phyloP scores from a whole-genome alignment of 2,329 filamentous ascomycete genomes.

The Proliferodiscus dingleyae region DNA sequence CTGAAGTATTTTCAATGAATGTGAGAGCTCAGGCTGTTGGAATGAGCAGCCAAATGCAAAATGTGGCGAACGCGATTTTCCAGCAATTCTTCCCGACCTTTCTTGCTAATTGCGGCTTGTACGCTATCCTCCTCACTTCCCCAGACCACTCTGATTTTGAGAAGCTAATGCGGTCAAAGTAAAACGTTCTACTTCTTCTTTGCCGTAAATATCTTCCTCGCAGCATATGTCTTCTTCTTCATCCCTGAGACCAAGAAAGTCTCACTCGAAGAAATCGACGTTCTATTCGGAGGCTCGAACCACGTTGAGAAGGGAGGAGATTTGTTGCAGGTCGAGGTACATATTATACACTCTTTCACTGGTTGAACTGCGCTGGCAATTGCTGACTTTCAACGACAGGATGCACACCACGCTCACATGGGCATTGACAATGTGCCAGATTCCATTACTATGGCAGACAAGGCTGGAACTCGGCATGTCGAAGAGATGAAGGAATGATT shows the following conservation, averaged over 20 bases:
- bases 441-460: not conserved
- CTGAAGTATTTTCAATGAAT: constrained; percentile 66
- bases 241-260: constrained; percentile 53
- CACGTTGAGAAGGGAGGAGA: constrained; percentile 29
- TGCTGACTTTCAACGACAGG: not conserved
- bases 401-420: constrained; percentile 14
- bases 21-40: constrained; percentile 65
- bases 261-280: constrained; percentile 51
- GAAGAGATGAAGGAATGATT: not conserved
- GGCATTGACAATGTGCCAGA: constrained; percentile 32
- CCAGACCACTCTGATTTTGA: not conserved
- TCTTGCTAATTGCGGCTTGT: constrained; percentile 48
- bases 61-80: constrained; percentile 48
- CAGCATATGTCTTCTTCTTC: constrained; percentile 46
- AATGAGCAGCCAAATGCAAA: constrained; percentile 55
- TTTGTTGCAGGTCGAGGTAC: constrained; percentile 14
- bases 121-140: constrained; percentile 3
- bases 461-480: not conserved
- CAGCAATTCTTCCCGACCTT: constrained; percentile 64
- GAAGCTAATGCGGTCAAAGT: constrained; percentile 7
- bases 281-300: constrained; percentile 41
- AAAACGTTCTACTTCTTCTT: constrained; percentile 48
- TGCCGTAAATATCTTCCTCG: constrained; percentile 42
- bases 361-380: not conserved
- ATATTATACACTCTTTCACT: not conserved